Evolutionary conservation across 257 asterid genomes (phyloP).

Genomic region (Penstemon davidsonii): DNA sequence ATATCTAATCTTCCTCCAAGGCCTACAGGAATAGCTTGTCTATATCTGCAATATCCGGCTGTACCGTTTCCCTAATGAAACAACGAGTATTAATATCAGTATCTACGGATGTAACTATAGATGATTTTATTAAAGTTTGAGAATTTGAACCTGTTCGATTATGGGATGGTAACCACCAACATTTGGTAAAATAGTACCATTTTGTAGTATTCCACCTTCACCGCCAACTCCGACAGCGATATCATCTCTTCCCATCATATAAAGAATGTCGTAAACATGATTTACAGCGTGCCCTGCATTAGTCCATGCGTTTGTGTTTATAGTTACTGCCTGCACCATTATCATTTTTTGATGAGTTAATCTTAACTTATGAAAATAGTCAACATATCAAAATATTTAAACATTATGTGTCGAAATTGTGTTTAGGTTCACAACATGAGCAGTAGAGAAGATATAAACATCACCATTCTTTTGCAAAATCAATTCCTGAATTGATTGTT

Average conservation of each 20-base stretch:
- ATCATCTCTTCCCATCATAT: constrained; percentile 93
- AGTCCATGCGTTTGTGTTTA: constrained; percentile 71
- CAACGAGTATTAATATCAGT: background rate
- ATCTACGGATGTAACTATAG: background rate
- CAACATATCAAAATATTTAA: too few species aligned
- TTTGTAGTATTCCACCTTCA: constrained; percentile 77
- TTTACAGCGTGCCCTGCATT: constrained; percentile 77
- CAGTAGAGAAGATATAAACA: too few species aligned
- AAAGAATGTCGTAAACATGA: constrained; percentile 78
- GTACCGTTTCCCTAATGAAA: constrained; percentile 58
- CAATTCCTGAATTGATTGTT: too few species aligned
- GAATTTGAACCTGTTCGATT: constrained; percentile 64
- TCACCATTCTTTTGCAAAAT: too few species aligned
- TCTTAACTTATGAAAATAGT: too few species aligned
- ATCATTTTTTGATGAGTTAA: too few species aligned
- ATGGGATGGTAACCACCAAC: constrained; percentile 93
- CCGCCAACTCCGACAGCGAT: constrained; percentile 89
- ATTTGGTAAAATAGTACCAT: constrained; percentile 63
- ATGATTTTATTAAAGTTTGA: background rate
- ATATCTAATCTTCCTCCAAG: constrained; percentile 65
- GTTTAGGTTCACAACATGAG: too few species aligned
- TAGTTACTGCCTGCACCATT: constrained; percentile 66
- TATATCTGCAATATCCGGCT: constrained; percentile 80
- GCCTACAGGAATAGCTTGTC: constrained; percentile 82
- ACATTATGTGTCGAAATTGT: too few species aligned